phyloP scores from a whole-genome alignment of 2,329 filamentous ascomycete genomes.

The Nemania bipapillata region DNA sequence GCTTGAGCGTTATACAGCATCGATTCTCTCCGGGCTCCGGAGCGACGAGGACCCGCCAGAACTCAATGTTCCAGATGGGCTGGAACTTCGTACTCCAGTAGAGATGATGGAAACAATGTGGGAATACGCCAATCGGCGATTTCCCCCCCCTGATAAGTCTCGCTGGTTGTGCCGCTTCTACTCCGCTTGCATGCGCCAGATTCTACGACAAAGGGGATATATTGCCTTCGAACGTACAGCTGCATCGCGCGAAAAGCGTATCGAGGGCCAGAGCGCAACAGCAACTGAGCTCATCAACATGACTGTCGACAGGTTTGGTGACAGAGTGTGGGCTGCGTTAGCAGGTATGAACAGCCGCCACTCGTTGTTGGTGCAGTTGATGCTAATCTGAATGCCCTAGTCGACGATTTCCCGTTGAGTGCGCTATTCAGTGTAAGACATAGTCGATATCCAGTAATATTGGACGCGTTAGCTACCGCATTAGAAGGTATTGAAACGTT shows the following conservation, averaged over 20 bases:
- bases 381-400: slow-evolving; percentile 8
- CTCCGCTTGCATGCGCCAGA: slow-evolving; percentile 12
- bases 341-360: not conserved
- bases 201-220: not conserved
- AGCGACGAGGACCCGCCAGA: no score
- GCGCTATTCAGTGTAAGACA: not conserved
- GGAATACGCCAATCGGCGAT: no score
- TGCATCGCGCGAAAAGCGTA: no score
- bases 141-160: not conserved
- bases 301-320: slow-evolving; percentile 1
- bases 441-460: not conserved
- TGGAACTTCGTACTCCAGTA: not conserved
- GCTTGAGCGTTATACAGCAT: no score
- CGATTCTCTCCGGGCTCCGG: no score
- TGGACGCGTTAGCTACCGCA: not conserved
- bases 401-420: not conserved
- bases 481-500: not conserved
- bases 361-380: not conserved
- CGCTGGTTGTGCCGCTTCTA: slow-evolving; percentile 26
- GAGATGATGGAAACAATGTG: no score
- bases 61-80: no score
- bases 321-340: slow-evolving; percentile 12
- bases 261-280: not conserved
- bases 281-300: slow-evolving; percentile 16
- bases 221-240: no score